Percentiles rank a stretch among this genome's conserved stretches.
phyloP scores from a whole-genome alignment of 148 eudicot species.

The Rhododendron ferrugineum region DNA sequence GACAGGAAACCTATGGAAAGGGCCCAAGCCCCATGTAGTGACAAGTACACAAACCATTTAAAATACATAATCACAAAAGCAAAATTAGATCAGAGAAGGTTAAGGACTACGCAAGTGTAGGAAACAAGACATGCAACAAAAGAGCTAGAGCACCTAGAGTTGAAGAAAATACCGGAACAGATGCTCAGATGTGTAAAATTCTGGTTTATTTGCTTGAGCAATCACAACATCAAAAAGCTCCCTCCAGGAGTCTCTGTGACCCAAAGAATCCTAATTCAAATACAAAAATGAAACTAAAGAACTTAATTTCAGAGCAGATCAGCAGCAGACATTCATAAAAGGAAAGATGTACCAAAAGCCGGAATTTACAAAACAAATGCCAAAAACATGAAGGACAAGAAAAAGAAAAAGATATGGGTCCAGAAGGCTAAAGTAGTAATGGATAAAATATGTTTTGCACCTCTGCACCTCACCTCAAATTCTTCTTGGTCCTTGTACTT shows the following conservation, averaged over 20 bases:
- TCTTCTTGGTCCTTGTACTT: background rate
- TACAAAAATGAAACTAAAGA: slow-evolving; percentile 7
- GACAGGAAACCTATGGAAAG: background rate
- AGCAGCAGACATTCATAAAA: background rate
- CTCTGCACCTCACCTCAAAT: background rate
- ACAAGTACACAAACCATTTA: background rate
- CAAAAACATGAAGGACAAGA: background rate
- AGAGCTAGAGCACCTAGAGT: background rate
- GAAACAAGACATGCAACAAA: background rate
- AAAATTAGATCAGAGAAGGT: background rate
- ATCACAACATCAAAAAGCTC: slow-evolving; percentile 98
- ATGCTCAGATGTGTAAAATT: slow-evolving; percentile 91
- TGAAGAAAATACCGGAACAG: slow-evolving; percentile 69
- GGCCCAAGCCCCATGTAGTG: no score
- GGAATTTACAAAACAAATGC: background rate
- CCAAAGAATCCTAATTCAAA: slow-evolving; percentile 66
- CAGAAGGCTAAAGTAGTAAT: background rate
- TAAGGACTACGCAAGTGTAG: background rate
- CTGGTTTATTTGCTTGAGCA: slow-evolving; percentile 98
- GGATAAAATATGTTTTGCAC: background rate
- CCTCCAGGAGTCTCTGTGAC: slow-evolving; percentile 78
- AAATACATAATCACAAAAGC: background rate
- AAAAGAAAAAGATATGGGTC: background rate
- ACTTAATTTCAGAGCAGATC: background rate
- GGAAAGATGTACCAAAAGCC: background rate